Percentiles rank a stretch among this genome's conserved stretches.
Evolutionary conservation across 176 grass and related monocot species (phyloP).

Genomic region (Hsuehochloa calcarea): DNA sequence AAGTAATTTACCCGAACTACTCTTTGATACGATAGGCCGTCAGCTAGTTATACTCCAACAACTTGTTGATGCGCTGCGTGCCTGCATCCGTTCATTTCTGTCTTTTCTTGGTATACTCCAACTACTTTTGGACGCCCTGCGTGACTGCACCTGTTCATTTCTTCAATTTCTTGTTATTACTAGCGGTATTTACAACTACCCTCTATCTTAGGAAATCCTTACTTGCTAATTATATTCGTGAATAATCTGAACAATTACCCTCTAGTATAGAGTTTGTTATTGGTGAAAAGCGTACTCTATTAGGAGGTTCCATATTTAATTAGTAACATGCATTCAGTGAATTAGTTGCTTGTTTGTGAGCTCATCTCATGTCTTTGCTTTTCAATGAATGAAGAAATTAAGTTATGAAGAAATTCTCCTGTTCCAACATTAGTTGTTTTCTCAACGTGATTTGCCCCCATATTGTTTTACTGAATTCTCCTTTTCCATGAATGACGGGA

Average conservation of each 20-base stretch:
- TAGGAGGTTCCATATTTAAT: background rate
- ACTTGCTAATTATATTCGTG: background rate
- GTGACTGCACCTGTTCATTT: background rate
- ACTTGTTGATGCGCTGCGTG: constrained; percentile 14
- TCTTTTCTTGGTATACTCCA: constrained; percentile 40
- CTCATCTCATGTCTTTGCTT: background rate
- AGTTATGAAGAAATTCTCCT: background rate
- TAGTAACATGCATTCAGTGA: background rate
- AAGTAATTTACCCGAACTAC: constrained; percentile 29
- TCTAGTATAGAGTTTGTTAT: background rate
- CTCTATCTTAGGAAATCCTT: constrained; percentile 5
- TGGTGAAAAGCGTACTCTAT: background rate
- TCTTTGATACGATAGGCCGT: constrained; percentile 17
- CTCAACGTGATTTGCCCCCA: background rate
- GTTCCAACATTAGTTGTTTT: background rate
- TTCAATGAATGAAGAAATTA: background rate
- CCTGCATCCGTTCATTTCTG: constrained; percentile 25
- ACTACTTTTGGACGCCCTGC: constrained; percentile 30
- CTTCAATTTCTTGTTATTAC: constrained; percentile 29
- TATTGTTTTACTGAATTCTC: background rate
- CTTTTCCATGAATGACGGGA: background rate
- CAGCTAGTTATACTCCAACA: constrained; percentile 35
- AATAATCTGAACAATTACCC: constrained; percentile 4
- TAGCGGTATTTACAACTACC: constrained; percentile 1
- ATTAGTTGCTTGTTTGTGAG: background rate